Conservation (phyloP, 805 yeast species). For the Ogataea chonburiensis region DNA sequence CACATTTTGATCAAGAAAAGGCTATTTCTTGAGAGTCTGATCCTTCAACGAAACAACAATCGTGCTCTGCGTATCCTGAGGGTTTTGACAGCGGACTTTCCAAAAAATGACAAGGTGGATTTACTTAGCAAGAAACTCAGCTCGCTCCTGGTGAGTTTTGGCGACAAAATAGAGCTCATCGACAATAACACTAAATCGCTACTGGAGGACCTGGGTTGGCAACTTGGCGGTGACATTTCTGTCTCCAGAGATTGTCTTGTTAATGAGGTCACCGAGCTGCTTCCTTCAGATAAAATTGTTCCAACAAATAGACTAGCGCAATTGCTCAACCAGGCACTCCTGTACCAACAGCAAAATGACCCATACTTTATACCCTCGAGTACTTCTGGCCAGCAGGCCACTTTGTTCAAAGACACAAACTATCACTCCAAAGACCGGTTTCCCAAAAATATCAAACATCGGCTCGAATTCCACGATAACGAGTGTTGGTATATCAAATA, state of each 20-base stretch:
- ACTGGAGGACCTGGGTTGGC: slow-evolving; percentile 23
- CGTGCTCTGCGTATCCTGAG: slow-evolving; percentile 41
- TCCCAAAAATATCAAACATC: slow-evolving; percentile 48
- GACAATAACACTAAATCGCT: slow-evolving; percentile 14
- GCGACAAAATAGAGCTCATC: slow-evolving; percentile 19
- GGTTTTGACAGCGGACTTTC: slow-evolving; percentile 25
- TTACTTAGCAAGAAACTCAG: slow-evolving; percentile 18
- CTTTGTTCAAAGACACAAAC: slow-evolving; percentile 18
- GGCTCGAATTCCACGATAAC: slow-evolving; percentile 53
- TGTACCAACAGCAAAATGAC: slow-evolving; percentile 39
- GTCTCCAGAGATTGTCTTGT: slow-evolving; percentile 42
- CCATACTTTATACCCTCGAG: slow-evolving; percentile 26
- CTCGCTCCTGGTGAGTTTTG: slow-evolving; percentile 27
- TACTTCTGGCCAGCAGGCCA: slow-evolving; percentile 17
- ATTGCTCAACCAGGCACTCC: slow-evolving; percentile 50
- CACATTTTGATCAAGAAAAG: slow-evolving; percentile 39
- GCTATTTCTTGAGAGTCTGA: slow-evolving; percentile 41
- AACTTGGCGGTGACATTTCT: slow-evolving; percentile 6
- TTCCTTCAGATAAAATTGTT: slow-evolving; percentile 45
- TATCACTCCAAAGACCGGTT: slow-evolving; percentile 23
- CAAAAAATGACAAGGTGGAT: slow-evolving; percentile 15
- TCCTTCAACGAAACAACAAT: slow-evolving; percentile 31
- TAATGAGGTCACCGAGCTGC: slow-evolving; percentile 41
- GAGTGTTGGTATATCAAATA: slow-evolving; percentile 86
- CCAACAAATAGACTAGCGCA: slow-evolving; percentile 54